Conservation (phyloP, 495 filamentous ascomycete species). For the Aspergillus ostianus region DNA sequence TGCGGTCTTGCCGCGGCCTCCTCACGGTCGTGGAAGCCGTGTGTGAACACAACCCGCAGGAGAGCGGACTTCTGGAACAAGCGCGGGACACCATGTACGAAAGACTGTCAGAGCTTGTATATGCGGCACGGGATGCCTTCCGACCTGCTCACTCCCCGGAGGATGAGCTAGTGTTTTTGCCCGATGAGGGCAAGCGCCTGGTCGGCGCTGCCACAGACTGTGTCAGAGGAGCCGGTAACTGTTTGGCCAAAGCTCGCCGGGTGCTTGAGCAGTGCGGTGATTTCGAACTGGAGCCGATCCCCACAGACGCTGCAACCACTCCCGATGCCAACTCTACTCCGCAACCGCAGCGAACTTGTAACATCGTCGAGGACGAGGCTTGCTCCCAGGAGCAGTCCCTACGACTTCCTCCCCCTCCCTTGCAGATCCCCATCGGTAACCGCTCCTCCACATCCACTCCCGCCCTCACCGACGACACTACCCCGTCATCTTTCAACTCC, state of each 20-base stretch:
- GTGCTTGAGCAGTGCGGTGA: slow-evolving; percentile 91
- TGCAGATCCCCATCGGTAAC: slow-evolving; percentile 36
- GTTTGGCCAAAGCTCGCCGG: slow-evolving; percentile 77
- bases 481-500: slow-evolving; percentile 43
- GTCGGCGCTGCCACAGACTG: slow-evolving; percentile 83
- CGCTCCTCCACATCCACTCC: slow-evolving; percentile 38
- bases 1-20: slow-evolving; percentile 73
- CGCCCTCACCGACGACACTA: slow-evolving; percentile 40
- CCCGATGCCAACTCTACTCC: slow-evolving; percentile 16
- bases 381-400: slow-evolving; percentile 28
- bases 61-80: slow-evolving; percentile 60
- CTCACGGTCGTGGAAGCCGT: slow-evolving; percentile 80
- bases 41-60: slow-evolving; percentile 69
- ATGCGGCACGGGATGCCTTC: slow-evolving; percentile 76
- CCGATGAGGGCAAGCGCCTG: slow-evolving; percentile 74
- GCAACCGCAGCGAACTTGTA: slow-evolving; percentile 15
- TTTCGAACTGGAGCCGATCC: slow-evolving; percentile 76
- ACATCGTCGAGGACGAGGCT: slow-evolving; percentile 12
- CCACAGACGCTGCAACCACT: slow-evolving; percentile 36
- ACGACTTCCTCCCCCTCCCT: slow-evolving; percentile 42
- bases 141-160: slow-evolving; percentile 57
- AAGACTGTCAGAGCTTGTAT: slow-evolving; percentile 73
- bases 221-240: slow-evolving; percentile 86
- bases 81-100: slow-evolving; percentile 78
- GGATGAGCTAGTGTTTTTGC: slow-evolving; percentile 73